phyloP scores from a whole-genome alignment of 371 early-diverging fungal species.

The Mortierella sp. region DNA sequence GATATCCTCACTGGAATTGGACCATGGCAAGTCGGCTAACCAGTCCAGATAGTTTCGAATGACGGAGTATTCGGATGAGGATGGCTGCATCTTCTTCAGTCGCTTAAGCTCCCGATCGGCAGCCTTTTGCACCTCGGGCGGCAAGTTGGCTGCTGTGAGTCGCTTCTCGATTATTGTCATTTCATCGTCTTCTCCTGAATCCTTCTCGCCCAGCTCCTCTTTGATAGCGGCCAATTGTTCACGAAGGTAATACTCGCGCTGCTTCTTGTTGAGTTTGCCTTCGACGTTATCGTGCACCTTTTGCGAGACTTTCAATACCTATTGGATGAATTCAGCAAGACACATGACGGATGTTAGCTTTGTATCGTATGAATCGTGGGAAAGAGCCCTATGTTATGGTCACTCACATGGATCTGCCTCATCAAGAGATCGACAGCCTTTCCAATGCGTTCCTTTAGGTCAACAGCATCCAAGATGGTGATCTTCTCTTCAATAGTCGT shows the following conservation, averaged over 20 bases:
- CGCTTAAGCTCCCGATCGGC: conserved; percentile 80
- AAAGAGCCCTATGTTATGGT: no score
- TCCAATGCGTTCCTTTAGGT: conserved; percentile 68
- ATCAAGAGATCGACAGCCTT: conserved; percentile 74
- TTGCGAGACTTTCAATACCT: conserved; percentile 82
- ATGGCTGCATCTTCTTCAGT: conserved; percentile 76
- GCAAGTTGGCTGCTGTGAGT: conserved; percentile 70
- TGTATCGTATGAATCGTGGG: no score
- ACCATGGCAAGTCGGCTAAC: conserved; percentile 85
- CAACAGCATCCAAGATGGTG: conserved; percentile 65
- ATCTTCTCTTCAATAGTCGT: conserved; percentile 79
- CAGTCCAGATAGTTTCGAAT: conserved; percentile 82
- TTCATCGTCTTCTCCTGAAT: conserved; percentile 74
- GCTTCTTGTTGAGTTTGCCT: conserved; percentile 80
- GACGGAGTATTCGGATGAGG: conserved; percentile 84
- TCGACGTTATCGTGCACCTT: conserved; percentile 84
- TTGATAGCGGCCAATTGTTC: conserved; percentile 89
- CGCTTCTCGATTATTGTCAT: conserved; percentile 59
- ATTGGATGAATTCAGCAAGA: conserved; percentile 2
- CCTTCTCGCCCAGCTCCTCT: conserved; percentile 79
- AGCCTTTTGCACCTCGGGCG: conserved; percentile 71
- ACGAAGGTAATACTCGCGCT: conserved; percentile 85
- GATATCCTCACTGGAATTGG: conserved; percentile 64
- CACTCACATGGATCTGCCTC: conserved; percentile 78
- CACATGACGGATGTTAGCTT: no score